A percentile compares a stretch with the other conserved stretches of the same genome.
Evolutionary conservation across 805 yeast species (phyloP).

Genomic region (Saccharomycopsis sp.): DNA sequence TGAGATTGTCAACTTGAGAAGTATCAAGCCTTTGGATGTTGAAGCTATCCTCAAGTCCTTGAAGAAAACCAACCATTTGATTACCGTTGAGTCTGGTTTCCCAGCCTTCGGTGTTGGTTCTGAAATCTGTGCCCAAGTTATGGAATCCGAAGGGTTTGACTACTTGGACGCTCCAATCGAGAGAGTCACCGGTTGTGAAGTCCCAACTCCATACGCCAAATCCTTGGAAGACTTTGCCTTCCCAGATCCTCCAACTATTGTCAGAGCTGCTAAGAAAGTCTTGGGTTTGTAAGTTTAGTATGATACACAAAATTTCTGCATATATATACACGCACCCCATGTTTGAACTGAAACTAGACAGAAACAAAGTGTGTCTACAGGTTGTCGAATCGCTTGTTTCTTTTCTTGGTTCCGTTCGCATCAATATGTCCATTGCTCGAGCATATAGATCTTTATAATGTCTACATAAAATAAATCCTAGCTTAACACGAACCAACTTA

Average conservation of each 20-base stretch:
- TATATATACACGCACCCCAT: too few species aligned
- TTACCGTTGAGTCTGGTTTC: slow-evolving; percentile 96
- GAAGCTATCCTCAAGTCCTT: slow-evolving; percentile 79
- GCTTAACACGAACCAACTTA: too few species aligned
- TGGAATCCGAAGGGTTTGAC: slow-evolving; percentile 98
- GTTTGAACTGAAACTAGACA: too few species aligned
- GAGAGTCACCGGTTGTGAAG: slow-evolving; percentile 99
- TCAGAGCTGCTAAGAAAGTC: slow-evolving; percentile 79
- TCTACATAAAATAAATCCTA: too few species aligned
- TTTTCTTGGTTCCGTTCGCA: too few species aligned
- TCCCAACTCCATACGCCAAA: slow-evolving; percentile 97
- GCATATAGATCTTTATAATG: too few species aligned
- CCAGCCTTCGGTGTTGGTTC: slow-evolving; percentile 99
- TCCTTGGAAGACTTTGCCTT: slow-evolving; percentile 96
- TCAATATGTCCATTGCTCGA: too few species aligned
- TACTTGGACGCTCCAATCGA: slow-evolving; percentile 97
- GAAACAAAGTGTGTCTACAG: too few species aligned
- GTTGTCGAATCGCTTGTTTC: too few species aligned
- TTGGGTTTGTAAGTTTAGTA: slow-evolving; percentile 32
- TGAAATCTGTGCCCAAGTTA: slow-evolving; percentile 93
- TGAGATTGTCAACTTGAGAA: slow-evolving; percentile 92
- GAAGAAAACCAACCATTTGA: slow-evolving; percentile 94
- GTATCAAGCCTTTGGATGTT: slow-evolving; percentile 93
- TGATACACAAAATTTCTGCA: too few species aligned
- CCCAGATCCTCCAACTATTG: slow-evolving; percentile 91